Conservation (phyloP, 2,329 filamentous ascomycete species). For the Phoma sp. region DNA sequence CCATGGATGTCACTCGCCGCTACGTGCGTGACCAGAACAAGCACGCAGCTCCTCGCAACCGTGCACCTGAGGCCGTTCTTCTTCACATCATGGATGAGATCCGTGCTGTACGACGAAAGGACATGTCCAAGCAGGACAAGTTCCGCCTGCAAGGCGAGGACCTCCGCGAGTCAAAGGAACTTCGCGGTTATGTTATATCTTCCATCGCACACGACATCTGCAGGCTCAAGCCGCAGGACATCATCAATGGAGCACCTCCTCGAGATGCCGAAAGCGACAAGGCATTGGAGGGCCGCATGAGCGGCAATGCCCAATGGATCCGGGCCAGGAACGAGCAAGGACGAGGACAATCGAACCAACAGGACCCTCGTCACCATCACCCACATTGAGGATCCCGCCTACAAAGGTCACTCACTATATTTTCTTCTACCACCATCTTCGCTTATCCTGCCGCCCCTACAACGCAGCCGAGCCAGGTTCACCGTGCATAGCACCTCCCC, state of each 20-base stretch:
- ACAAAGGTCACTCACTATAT: conserved; percentile 2
- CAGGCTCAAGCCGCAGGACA: conserved; percentile 65
- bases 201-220: conserved; percentile 77
- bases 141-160: conserved; percentile 84
- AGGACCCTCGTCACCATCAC: conserved; percentile 49
- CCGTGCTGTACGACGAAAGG: conserved; percentile 79
- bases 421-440: conserved; percentile 11
- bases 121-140: conserved; percentile 85
- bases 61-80: conserved; percentile 87
- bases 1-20: conserved; percentile 71
- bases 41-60: conserved; percentile 75
- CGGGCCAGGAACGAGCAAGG: conserved; percentile 47
- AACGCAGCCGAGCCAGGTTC: conserved; percentile 20
- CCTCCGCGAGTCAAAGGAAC: conserved; percentile 75
- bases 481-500: conserved; percentile 20
- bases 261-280: conserved; percentile 56
- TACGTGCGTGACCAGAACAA: conserved; percentile 74
- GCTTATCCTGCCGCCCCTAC: conserved; percentile 18
- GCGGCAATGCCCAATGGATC: conserved; percentile 50
- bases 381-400: conserved; percentile 38
- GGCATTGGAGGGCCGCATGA: conserved; percentile 55
- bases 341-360: conserved; percentile 45
- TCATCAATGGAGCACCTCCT: conserved; percentile 37
- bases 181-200: conserved; percentile 75
- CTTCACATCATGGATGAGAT: conserved; percentile 94